phyloP scores from a whole-genome alignment of 1,139 yeast species.

The Sugiyamaella castrensis region DNA sequence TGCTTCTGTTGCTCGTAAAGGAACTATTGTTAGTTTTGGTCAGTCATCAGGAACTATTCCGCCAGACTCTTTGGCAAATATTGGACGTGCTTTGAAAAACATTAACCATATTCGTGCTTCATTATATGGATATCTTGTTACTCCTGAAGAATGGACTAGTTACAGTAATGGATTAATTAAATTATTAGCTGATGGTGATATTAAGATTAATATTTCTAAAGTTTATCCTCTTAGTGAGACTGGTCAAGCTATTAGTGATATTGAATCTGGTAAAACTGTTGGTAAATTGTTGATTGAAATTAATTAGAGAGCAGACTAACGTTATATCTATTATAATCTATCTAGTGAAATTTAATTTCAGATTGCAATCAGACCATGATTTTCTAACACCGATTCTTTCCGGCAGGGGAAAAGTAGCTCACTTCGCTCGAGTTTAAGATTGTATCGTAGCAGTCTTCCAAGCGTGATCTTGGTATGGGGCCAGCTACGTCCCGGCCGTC shows the following conservation, averaged over 20 bases:
- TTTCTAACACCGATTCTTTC: no score
- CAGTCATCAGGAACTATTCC: constrained; percentile 85
- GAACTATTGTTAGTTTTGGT: constrained; percentile 74
- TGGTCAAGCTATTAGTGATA: constrained; percentile 56
- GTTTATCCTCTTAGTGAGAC: constrained; percentile 64
- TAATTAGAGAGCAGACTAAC: neutral
- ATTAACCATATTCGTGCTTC: constrained; percentile 62
- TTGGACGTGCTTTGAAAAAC: constrained; percentile 50
- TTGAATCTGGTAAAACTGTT: constrained; percentile 71
- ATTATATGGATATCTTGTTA: constrained; percentile 50
- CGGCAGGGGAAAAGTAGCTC: no score
- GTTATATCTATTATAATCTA: no score
- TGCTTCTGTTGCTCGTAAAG: constrained; percentile 62
- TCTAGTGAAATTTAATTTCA: no score
- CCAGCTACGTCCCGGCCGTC: no score
- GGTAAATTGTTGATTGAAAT: constrained; percentile 71
- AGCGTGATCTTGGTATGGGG: no score
- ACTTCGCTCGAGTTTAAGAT: no score
- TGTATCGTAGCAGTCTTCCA: no score
- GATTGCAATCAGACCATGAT: no score
- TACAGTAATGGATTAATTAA: constrained; percentile 50
- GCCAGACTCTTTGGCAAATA: constrained; percentile 51
- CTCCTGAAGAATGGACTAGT: constrained; percentile 56
- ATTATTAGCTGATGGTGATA: constrained; percentile 46
- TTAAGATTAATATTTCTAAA: constrained; percentile 53